These are phyloP conservation scores for Exophiala calicioides DNA, from an alignment of 2,329 filamentous ascomycete species.

Conservation along the genomic window DNA sequence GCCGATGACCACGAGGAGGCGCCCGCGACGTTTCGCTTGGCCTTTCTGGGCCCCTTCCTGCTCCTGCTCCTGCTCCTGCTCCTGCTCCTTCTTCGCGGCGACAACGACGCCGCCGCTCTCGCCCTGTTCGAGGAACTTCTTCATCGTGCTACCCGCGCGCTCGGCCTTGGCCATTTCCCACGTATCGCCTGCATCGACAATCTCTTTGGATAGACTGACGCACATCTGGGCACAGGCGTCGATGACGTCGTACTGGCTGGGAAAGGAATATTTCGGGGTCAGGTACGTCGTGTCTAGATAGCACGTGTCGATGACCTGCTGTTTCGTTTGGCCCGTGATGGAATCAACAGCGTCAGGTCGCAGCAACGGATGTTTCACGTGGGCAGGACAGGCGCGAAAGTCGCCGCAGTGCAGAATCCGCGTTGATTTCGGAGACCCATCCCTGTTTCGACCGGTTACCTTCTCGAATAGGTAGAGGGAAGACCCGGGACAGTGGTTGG, in stretches of 20 bases:
- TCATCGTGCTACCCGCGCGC: constrained; percentile 60
- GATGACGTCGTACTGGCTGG: constrained; percentile 84
- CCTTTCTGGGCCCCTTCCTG: constrained; percentile 12
- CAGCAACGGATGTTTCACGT: constrained; percentile 78
- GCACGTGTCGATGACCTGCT: constrained; percentile 91
- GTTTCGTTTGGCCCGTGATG: constrained; percentile 67
- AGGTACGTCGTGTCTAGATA: constrained; percentile 98
- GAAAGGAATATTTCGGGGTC: constrained; percentile 93
- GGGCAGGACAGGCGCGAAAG: constrained; percentile 84
- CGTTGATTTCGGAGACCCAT: constrained; percentile 58
- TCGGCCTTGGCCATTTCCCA: constrained; percentile 60
- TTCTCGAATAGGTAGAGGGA: constrained; percentile 94
- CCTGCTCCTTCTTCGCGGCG: constrained; percentile 28
- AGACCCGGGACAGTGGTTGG: constrained; percentile 95
- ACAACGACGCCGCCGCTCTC: too few species aligned
- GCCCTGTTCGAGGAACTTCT: constrained; percentile 59
- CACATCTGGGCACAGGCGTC: constrained; percentile 85
- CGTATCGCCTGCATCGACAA: constrained; percentile 56
- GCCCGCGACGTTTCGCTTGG: constrained; percentile 52
- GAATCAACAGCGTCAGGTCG: constrained; percentile 72
- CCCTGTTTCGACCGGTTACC: constrained; percentile 60
- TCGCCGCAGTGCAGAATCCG: constrained; percentile 93
- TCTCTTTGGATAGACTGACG: constrained; percentile 70
- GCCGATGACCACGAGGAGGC: constrained; percentile 86
- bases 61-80: constrained; percentile 40